Conservation (phyloP, 164 flowering plant species). For the Stephania yunnanensis region DNA sequence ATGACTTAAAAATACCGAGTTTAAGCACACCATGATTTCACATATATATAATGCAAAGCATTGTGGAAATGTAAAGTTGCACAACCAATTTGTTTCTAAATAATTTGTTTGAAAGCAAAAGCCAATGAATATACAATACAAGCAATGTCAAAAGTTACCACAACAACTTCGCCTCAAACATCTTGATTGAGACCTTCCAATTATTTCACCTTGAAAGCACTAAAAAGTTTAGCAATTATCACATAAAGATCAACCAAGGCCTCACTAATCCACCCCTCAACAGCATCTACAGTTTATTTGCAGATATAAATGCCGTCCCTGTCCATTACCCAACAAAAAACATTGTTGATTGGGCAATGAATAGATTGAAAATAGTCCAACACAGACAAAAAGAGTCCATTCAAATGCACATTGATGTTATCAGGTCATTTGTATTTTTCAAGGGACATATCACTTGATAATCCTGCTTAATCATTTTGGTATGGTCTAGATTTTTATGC, state of each 20-base stretch:
- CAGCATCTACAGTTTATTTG: background rate
- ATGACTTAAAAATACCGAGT: no score
- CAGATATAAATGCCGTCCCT: background rate
- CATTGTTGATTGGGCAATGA: no score
- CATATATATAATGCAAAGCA: no score
- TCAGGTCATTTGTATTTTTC: background rate
- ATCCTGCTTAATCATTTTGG: background rate
- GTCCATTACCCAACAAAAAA: no score
- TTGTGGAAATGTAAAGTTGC: no score
- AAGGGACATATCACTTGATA: background rate
- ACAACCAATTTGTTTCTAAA: no score
- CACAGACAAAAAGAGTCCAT: no score
- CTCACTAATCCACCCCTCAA: background rate
- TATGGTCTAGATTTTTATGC: background rate
- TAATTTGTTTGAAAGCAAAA: no score
- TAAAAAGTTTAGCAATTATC: background rate
- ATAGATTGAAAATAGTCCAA: no score
- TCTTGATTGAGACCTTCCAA: background rate
- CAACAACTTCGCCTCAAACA: background rate
- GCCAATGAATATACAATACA: no score
- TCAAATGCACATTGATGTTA: no score
- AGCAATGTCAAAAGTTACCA: background rate
- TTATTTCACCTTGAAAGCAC: background rate
- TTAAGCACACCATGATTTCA: no score
- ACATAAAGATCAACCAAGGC: background rate